Evolutionary conservation across 768 basidiomycete species (phyloP), one percentile per base, ranked within the genome.

Genomic region (Agaricus blazei): DNA sequence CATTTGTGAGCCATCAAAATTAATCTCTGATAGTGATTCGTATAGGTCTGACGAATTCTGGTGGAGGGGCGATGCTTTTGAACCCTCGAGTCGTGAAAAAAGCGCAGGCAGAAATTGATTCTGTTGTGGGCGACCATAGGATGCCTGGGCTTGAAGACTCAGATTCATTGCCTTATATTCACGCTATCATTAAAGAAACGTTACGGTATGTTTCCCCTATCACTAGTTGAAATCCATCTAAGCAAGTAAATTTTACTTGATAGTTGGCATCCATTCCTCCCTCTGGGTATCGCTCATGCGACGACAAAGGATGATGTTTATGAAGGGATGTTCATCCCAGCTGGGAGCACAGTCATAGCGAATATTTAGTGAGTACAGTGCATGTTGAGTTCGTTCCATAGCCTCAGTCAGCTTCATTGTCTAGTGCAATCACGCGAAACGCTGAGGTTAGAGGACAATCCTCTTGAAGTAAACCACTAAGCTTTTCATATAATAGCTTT

Each of bases 91-190:
- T 65, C 4, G 68, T 69, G 61, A 57, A 61, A 14, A 67, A 62
- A 43, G 72, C 70, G 0, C 72, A 73, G 58, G 63, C 58, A 23
- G 72, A 75, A 46, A 60, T 75, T 9, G 73, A 74, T 49, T 23
- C 49, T 9, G 66, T 74, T 6, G 59, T 71, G 3, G 72, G 70
- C 1, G 27, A 53, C 7, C 54, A 61, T 15, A 61, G 70, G 4
- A 58, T 71, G 15, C 74, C 74, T 1, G 59, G 57, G 2, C 65
- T 72, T 26, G 64, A 65, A 12, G 70, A 74, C 38, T 56, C 58
- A 6, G 61, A 63, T 12, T 53, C 60, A n/a, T 57, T 69, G 24
- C 65, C 66, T 3, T 72, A 70, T 50, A 47, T 67, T 8, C 54
- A 56, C 7, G 65, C 64, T 1, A 11, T 69, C 1, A 52, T 69